phyloP scores from a whole-genome alignment of 768 basidiomycete genomes.

The Suillus lakei region DNA sequence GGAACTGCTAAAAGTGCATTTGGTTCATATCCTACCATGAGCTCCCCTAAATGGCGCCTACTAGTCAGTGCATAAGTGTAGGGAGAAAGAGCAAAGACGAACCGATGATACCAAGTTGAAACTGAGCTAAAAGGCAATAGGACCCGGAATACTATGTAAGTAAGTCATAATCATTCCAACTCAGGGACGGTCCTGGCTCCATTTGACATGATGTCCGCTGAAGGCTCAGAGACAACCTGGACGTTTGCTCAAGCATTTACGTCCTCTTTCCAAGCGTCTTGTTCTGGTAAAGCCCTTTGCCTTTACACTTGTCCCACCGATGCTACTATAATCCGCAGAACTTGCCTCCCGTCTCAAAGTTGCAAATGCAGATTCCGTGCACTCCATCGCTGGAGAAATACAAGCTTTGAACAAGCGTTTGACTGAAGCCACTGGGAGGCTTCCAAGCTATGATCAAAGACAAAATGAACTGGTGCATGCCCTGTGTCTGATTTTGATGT shows the following conservation, averaged over 20 bases:
- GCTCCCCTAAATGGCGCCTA: no score
- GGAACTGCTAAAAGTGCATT: no score
- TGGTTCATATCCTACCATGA: no score
- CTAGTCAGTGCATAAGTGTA: no score
- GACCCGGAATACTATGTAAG: no score
- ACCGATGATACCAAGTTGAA: no score
- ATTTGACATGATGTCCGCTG: not conserved
- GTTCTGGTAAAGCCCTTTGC: slow-evolving; percentile 28
- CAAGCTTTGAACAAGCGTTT: slow-evolving; percentile 66
- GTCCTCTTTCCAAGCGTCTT: slow-evolving; percentile 25
- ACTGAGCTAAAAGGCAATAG: no score
- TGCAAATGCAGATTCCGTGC: slow-evolving; percentile 41
- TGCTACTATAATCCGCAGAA: slow-evolving; percentile 39
- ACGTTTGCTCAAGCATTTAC: slow-evolving; percentile 35
- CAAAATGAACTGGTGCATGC: slow-evolving; percentile 67
- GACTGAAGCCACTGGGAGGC: slow-evolving; percentile 62
- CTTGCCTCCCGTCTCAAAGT: slow-evolving; percentile 51
- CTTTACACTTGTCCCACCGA: slow-evolving; percentile 17
- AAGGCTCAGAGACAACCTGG: slow-evolving; percentile 28
- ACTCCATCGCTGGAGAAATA: slow-evolving; percentile 52
- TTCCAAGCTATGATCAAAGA: slow-evolving; percentile 77
- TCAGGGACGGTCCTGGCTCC: no score
- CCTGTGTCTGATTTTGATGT: slow-evolving; percentile 1
- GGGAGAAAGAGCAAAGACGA: no score
- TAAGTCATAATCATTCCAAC: no score